Evolutionary conservation across 805 yeast genomes (phyloP).

Genomic region (Candida qinlingensis): DNA sequence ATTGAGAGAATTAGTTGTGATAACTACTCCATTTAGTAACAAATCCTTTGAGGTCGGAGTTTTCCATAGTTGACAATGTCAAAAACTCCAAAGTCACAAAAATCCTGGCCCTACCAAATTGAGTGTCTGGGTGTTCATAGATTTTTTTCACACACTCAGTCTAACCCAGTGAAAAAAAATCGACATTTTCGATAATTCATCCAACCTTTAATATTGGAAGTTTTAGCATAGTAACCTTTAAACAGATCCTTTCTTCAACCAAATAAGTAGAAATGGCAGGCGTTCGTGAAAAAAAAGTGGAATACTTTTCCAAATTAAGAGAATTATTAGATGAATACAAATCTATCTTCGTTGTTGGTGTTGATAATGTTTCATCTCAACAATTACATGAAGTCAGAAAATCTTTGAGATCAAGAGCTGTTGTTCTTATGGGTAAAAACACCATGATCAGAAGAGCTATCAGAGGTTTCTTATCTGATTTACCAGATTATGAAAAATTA

Average conservation of each 20-base stretch:
- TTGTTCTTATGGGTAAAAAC: slow-evolving; percentile 99
- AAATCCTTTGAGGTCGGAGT: too few relatives aligned
- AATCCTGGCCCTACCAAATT: background rate
- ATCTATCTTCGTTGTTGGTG: slow-evolving; percentile 98
- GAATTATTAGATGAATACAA: slow-evolving; percentile 93
- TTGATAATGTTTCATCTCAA: slow-evolving; percentile 99
- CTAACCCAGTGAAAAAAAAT: slow-evolving; percentile 1
- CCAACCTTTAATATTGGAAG: background rate
- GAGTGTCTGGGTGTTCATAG: background rate
- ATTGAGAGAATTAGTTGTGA: too few relatives aligned
- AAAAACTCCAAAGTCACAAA: too few relatives aligned
- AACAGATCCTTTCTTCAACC: slow-evolving; percentile 74
- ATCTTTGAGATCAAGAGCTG: slow-evolving; percentile 91
- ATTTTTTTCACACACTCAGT: background rate
- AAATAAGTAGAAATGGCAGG: slow-evolving; percentile 98
- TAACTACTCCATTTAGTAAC: too few relatives aligned
- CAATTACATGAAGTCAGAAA: slow-evolving; percentile 99
- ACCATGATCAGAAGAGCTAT: slow-evolving; percentile 99
- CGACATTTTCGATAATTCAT: background rate
- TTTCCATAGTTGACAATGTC: too few relatives aligned
- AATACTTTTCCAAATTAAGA: slow-evolving; percentile 94
- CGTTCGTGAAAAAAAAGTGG: slow-evolving; percentile 93
- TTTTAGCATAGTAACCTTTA: slow-evolving; percentile 48
- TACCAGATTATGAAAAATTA: slow-evolving; percentile 94
- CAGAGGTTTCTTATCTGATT: slow-evolving; percentile 89